A percentile compares a stretch with the other conserved stretches of the same genome.
These are phyloP conservation scores for Penicillium paneum DNA, from an alignment of 2,329 filamentous ascomycete genomes.

Conservation along the genomic window DNA sequence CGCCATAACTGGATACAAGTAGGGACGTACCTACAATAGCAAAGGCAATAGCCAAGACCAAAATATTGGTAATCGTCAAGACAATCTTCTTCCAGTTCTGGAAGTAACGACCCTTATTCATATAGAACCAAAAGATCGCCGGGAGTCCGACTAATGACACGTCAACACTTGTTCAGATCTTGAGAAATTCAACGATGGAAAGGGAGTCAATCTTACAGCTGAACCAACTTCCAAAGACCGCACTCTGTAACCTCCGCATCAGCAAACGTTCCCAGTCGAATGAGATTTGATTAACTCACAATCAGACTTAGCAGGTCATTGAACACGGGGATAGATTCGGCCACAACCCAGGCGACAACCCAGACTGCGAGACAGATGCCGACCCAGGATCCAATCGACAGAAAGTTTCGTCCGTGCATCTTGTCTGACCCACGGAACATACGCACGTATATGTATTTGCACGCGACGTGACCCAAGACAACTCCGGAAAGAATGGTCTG, in stretches of 20 bases:
- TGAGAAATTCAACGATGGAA: not conserved
- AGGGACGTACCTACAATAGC: conserved; percentile 21
- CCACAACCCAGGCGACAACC: conserved; percentile 63
- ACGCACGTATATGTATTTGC: conserved; percentile 63
- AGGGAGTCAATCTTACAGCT: conserved; percentile 40
- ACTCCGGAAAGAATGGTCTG: conserved; percentile 66
- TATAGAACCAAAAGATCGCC: conserved; percentile 37
- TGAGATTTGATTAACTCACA: conserved; percentile 18
- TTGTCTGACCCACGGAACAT: conserved; percentile 59
- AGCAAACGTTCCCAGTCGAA: not conserved
- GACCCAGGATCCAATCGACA: conserved; percentile 57
- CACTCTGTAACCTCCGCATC: conserved; percentile 32
- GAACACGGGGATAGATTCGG: conserved; percentile 67
- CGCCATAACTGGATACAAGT: not conserved
- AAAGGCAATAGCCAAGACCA: conserved; percentile 20
- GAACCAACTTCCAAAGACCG: conserved; percentile 66
- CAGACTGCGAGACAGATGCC: conserved; percentile 55
- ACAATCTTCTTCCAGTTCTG: conserved; percentile 28
- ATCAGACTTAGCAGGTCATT: conserved; percentile 63
- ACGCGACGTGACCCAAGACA: conserved; percentile 64
- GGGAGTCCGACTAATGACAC: conserved; percentile 36
- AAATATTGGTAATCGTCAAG: conserved; percentile 26
- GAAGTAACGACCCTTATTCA: conserved; percentile 34
- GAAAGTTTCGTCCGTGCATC: conserved; percentile 48
- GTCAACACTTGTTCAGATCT: conserved; percentile 5